A percentile compares a stretch with the other conserved stretches of the same genome.
Conservation (phyloP, 1,139 yeast genomes). For the Taphrina populina region DNA sequence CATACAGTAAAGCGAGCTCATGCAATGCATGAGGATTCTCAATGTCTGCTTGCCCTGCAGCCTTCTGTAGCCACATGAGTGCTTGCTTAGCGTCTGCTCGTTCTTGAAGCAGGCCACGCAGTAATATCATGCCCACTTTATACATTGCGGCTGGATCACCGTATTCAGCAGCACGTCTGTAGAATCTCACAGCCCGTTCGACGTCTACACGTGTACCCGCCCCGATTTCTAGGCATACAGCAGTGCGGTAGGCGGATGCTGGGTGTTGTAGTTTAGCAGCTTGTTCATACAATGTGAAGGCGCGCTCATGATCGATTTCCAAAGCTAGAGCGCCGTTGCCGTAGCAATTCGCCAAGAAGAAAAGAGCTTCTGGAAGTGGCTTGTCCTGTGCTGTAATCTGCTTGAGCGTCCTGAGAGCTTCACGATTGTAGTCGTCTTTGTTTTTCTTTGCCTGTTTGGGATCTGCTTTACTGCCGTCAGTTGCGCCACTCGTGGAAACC, state of each 20-base stretch:
- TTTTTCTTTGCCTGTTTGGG: constrained; percentile 53
- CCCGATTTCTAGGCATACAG: constrained; percentile 66
- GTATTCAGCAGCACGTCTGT: constrained; percentile 57
- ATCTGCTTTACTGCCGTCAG: constrained; percentile 47
- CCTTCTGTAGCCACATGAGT: constrained; percentile 57
- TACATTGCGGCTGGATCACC: constrained; percentile 65
- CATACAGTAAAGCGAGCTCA: constrained; percentile 70
- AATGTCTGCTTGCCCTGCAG: constrained; percentile 51
- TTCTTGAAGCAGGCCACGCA: constrained; percentile 54
- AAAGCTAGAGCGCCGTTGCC: constrained; percentile 58
- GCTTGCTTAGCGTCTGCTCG: constrained; percentile 53
- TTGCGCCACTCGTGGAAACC: constrained; percentile 48
- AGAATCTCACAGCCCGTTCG: constrained; percentile 54
- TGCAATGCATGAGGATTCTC: constrained; percentile 58
- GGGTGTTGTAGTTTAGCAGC: constrained; percentile 60
- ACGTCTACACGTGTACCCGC: constrained; percentile 55
- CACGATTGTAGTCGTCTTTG: constrained; percentile 56
- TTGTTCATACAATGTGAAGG: constrained; percentile 57
- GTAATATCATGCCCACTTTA: constrained; percentile 62
- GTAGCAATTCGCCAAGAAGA: constrained; percentile 60
- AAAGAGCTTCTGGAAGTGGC: constrained; percentile 51
- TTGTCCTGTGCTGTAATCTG: constrained; percentile 48
- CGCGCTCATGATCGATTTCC: constrained; percentile 58
- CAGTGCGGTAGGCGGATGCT: constrained; percentile 63
- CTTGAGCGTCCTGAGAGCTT: constrained; percentile 59